These are phyloP conservation scores for Kitagawia praeruptora DNA, from an alignment of 129 eudicot species.

Conservation along the genomic window DNA sequence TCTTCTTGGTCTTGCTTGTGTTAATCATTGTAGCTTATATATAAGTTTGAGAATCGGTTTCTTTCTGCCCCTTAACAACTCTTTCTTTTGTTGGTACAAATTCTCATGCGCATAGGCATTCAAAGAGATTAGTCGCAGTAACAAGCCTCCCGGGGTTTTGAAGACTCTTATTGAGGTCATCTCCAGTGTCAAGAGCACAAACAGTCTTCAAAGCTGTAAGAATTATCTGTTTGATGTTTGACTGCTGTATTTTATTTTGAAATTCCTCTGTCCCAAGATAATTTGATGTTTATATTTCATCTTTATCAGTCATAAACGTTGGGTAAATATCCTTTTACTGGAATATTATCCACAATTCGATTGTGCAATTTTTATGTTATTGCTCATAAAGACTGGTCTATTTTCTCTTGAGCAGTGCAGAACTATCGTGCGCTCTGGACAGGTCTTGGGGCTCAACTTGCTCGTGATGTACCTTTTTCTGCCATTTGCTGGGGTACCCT, in stretches of 20 bases:
- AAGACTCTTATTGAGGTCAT: slow-evolving; percentile 58
- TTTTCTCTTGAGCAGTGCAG: slow-evolving; percentile 40
- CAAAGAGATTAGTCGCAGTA: slow-evolving; percentile 43
- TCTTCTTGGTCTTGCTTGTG: background rate
- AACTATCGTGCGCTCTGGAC: slow-evolving; percentile 82
- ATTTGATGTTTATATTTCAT: background rate
- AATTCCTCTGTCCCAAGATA: background rate
- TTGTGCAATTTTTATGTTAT: background rate
- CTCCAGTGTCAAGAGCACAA: slow-evolving; percentile 57
- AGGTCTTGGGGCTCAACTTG: slow-evolving; percentile 98
- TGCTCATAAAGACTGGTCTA: background rate
- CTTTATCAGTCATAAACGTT: background rate
- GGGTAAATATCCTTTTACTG: background rate
- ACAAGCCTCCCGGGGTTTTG: slow-evolving; percentile 86
- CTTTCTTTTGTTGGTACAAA: background rate
- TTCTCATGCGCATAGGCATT: slow-evolving; percentile 43
- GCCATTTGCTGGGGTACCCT: slow-evolving; percentile 97
- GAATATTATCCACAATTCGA: background rate
- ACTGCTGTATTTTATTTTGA: background rate
- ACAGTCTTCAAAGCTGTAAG: slow-evolving; percentile 47
- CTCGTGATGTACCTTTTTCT: slow-evolving; percentile 97
- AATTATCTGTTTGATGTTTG: background rate
- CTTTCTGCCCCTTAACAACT: background rate
- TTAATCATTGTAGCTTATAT: background rate
- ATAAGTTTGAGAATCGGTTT: background rate